Conservation (phyloP, 2,329 filamentous ascomycete genomes). For the Diplodia sapinea region DNA sequence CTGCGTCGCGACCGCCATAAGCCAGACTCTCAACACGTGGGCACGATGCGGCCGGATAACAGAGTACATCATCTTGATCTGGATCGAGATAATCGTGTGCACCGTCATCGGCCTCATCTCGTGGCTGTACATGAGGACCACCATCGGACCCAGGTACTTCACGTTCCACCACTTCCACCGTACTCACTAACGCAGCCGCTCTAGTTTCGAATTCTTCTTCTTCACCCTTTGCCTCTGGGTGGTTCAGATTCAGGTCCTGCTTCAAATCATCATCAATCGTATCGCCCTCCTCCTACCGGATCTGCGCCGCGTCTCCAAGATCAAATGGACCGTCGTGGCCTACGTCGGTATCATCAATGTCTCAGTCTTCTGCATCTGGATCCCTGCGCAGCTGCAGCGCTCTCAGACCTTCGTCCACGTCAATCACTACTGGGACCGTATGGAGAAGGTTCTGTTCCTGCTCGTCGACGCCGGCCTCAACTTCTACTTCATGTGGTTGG, state of each 20-base stretch:
- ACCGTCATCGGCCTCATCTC: conserved; percentile 48
- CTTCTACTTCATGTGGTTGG: conserved; percentile 39
- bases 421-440: conserved; percentile 58
- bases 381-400: conserved; percentile 41
- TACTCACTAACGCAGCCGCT: background rate
- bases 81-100: conserved; percentile 53
- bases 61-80: conserved; percentile 52
- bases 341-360: conserved; percentile 40
- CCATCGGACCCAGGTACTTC: conserved; percentile 43
- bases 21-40: conserved; percentile 13
- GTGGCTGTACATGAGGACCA: conserved; percentile 50
- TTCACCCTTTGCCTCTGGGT: conserved; percentile 48
- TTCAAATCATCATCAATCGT: conserved; percentile 42
- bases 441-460: conserved; percentile 40
- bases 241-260: conserved; percentile 46
- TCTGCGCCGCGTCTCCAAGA: conserved; percentile 32
- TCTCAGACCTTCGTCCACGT: conserved; percentile 35
- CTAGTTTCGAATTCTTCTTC: conserved; percentile 34
- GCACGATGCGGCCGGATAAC: conserved; percentile 5
- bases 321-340: conserved; percentile 35
- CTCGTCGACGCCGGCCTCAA: conserved; percentile 40
- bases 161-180: background rate
- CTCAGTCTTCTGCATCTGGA: conserved; percentile 41
- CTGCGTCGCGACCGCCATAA: conserved; percentile 7
- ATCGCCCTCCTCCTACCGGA: conserved; percentile 39